Evolutionary conservation across 2,329 filamentous ascomycete species (phyloP).

Genomic region (Beauveria rudraprayagi): DNA sequence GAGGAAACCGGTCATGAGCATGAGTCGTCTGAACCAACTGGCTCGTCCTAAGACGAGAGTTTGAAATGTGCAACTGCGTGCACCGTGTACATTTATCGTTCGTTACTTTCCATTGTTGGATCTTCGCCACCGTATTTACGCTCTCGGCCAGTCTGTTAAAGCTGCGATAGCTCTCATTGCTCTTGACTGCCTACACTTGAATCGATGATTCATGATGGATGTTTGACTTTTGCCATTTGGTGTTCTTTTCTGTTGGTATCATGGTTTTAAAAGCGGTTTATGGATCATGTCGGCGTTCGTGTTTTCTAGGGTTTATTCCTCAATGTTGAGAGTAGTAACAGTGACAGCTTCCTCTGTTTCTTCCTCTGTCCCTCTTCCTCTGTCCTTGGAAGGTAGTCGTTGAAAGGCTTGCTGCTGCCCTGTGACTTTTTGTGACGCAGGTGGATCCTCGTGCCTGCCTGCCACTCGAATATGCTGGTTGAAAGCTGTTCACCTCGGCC

Average conservation of each 20-base stretch:
- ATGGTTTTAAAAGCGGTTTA: constrained; percentile 6
- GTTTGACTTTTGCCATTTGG: background rate
- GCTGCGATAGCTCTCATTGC: background rate
- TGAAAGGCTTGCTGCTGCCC: background rate
- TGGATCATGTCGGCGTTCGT: constrained; percentile 5
- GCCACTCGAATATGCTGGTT: background rate
- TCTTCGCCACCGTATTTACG: background rate
- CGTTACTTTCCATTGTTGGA: background rate
- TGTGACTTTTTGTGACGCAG: background rate
- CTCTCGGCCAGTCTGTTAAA: background rate
- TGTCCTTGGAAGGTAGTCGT: background rate
- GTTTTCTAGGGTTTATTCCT: background rate
- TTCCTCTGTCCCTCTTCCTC: background rate
- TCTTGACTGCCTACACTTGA: background rate
- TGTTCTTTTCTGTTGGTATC: background rate
- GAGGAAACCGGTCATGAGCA: constrained; percentile 44
- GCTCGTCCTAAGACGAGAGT: constrained; percentile 51
- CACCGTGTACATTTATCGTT: constrained; percentile 8
- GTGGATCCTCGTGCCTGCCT: background rate
- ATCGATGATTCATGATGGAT: background rate
- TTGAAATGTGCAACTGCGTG: constrained; percentile 18
- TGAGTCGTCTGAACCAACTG: constrained; percentile 55
- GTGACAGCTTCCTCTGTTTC: background rate
- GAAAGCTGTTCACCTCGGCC: background rate
- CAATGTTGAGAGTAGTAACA: background rate